Evolutionary conservation across 1,139 yeast species (phyloP).

Genomic region (Kodamaea sp.): DNA sequence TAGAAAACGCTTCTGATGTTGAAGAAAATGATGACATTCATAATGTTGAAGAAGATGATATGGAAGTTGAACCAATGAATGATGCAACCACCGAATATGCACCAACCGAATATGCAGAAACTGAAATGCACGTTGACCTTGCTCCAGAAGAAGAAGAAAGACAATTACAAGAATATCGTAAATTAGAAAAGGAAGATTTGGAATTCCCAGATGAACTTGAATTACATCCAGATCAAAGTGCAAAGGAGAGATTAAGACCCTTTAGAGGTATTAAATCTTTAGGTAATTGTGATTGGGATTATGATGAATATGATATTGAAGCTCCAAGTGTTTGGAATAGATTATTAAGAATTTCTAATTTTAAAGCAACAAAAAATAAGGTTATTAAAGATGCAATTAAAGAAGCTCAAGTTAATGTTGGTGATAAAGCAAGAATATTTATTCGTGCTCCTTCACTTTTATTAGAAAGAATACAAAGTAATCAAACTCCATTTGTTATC

Average conservation of each 20-base stretch:
- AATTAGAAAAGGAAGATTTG: slow-evolving; percentile 72
- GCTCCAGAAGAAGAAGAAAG: slow-evolving; percentile 79
- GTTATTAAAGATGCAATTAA: slow-evolving; percentile 58
- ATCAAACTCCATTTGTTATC: slow-evolving; percentile 50
- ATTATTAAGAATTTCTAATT: slow-evolving; percentile 70
- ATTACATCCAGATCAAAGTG: slow-evolving; percentile 70
- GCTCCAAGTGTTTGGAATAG: slow-evolving; percentile 79
- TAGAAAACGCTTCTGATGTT: slow-evolving; percentile 48
- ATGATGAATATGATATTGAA: slow-evolving; percentile 72
- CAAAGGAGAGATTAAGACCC: slow-evolving; percentile 65
- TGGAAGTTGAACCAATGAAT: slow-evolving; percentile 22
- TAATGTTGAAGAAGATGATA: slow-evolving; percentile 19
- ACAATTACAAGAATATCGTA: slow-evolving; percentile 68
- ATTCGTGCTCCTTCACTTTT: slow-evolving; percentile 59
- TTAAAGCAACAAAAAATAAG: slow-evolving; percentile 71
- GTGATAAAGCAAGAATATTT: slow-evolving; percentile 58
- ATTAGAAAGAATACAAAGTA: slow-evolving; percentile 40
- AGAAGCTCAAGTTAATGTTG: slow-evolving; percentile 61
- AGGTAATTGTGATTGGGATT: slow-evolving; percentile 81
- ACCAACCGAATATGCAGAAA: slow-evolving; percentile 47
- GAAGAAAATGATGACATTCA: slow-evolving; percentile 42
- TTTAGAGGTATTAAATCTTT: slow-evolving; percentile 87
- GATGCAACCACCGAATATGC: slow-evolving; percentile 27
- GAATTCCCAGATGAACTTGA: slow-evolving; percentile 97
- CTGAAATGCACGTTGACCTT: slow-evolving; percentile 70